A percentile compares a stretch with the other conserved stretches of the same genome.
Conservation (phyloP, 257 asterid species). For the Jacaranda copaia region DNA sequence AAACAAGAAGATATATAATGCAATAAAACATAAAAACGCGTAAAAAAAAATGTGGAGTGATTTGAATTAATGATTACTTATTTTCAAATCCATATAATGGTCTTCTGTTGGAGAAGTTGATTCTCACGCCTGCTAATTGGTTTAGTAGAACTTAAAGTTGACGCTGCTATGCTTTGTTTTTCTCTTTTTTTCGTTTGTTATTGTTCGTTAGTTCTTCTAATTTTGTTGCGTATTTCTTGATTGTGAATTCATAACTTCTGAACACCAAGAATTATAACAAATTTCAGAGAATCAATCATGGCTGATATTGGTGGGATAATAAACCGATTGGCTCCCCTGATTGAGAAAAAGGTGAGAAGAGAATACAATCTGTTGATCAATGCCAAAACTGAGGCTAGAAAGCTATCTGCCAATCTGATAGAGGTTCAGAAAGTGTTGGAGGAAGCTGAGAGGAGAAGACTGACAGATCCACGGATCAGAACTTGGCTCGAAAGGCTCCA, state of each 20-base stretch:
- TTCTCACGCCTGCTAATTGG: no score
- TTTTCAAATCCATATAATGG: no score
- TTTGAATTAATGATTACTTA: no score
- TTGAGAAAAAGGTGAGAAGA: background rate
- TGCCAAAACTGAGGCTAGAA: background rate
- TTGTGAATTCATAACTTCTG: background rate
- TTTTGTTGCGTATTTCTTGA: background rate
- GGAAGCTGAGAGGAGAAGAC: background rate
- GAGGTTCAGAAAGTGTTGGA: background rate
- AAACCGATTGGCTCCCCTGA: background rate
- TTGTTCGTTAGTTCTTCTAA: no score
- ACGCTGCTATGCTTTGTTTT: no score
- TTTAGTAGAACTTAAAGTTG: no score
- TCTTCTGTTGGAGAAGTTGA: no score
- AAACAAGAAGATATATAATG: no score
- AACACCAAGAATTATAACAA: background rate
- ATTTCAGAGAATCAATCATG: background rate
- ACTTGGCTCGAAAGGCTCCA: slow-evolving; percentile 2
- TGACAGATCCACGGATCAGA: slow-evolving; percentile 5
- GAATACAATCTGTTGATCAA: background rate
- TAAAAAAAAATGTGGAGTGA: no score
- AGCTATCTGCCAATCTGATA: background rate
- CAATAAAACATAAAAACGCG: no score
- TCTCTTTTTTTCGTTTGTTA: no score
- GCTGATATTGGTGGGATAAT: background rate